These are phyloP conservation scores for Hanseniaspora thailandica DNA, from an alignment of 805 yeast genomes.

Conservation along the genomic window DNA sequence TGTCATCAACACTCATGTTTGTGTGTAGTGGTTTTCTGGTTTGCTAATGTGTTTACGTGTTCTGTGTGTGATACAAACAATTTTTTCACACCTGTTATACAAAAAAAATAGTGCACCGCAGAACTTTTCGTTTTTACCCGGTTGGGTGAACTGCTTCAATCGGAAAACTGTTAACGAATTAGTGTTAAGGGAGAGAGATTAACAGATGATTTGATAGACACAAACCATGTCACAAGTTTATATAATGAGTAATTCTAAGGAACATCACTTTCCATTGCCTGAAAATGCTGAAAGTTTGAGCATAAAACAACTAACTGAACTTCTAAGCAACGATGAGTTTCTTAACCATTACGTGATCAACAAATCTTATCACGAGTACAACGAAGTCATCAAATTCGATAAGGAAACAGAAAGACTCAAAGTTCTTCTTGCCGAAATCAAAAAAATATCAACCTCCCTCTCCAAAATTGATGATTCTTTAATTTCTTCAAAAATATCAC, in stretches of 20 bases:
- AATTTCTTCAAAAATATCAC: background rate
- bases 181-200: too few relatives aligned
- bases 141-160: background rate
- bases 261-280: slow-evolving; percentile 3
- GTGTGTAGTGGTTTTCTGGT: background rate
- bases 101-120: too few relatives aligned
- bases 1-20: background rate
- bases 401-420: background rate
- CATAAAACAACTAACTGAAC: background rate
- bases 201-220: background rate
- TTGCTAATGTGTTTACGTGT: background rate
- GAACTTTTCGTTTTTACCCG: background rate
- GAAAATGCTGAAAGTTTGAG: background rate
- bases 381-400: slow-evolving; percentile 18
- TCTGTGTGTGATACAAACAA: background rate
- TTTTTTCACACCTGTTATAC: background rate
- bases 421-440: slow-evolving; percentile 21
- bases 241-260: too few relatives aligned
- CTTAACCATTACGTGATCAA: slow-evolving; percentile 11
- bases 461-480: background rate
- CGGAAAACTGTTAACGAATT: background rate
- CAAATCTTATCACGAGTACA: slow-evolving; percentile 16
- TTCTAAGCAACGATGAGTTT: slow-evolving; percentile 5
- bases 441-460: slow-evolving; percentile 23
- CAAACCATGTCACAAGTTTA: background rate